Evolutionary conservation across 495 filamentous ascomycete species (phyloP).

Genomic region (Parachaetomium inaequale): DNA sequence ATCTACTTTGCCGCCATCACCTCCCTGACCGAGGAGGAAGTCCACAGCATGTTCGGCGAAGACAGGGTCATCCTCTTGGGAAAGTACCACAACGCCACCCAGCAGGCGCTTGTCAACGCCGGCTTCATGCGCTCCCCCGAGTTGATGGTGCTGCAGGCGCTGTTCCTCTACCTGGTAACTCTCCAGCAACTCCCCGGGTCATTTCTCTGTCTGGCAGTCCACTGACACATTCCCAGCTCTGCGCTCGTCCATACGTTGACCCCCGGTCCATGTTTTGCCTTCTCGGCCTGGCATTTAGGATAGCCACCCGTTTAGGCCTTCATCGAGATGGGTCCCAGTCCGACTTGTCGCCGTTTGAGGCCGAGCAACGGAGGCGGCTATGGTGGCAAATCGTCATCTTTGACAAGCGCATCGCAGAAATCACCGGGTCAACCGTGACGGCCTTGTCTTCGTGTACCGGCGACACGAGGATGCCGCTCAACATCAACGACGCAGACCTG

Average conservation of each 20-base stretch:
- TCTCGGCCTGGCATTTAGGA: constrained; percentile 62
- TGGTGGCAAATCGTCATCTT: constrained; percentile 71
- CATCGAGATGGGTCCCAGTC: constrained; percentile 62
- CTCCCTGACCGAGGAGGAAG: constrained; percentile 51
- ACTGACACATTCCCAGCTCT: constrained; percentile 35
- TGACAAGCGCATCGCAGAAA: constrained; percentile 60
- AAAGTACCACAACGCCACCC: constrained; percentile 49
- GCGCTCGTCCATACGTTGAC: constrained; percentile 46
- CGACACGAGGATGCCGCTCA: constrained; percentile 50
- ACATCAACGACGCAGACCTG: constrained; percentile 56
- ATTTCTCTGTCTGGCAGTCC: neutral
- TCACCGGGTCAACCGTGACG: constrained; percentile 61
- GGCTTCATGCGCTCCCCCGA: constrained; percentile 55
- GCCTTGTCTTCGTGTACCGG: constrained; percentile 46
- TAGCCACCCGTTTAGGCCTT: constrained; percentile 64
- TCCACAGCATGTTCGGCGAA: constrained; percentile 47
- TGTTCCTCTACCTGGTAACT: constrained; percentile 54
- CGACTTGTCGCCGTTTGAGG: constrained; percentile 62
- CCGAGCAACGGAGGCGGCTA: constrained; percentile 62
- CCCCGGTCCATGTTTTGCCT: constrained; percentile 50
- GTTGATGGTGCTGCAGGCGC: constrained; percentile 52
- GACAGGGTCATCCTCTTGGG: constrained; percentile 40
- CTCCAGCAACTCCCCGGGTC: neutral
- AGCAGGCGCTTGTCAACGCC: constrained; percentile 56
- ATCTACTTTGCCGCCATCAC: constrained; percentile 55